Conservation (phyloP, 2,329 filamentous ascomycete genomes). For the Talaromyces funiculosus region DNA sequence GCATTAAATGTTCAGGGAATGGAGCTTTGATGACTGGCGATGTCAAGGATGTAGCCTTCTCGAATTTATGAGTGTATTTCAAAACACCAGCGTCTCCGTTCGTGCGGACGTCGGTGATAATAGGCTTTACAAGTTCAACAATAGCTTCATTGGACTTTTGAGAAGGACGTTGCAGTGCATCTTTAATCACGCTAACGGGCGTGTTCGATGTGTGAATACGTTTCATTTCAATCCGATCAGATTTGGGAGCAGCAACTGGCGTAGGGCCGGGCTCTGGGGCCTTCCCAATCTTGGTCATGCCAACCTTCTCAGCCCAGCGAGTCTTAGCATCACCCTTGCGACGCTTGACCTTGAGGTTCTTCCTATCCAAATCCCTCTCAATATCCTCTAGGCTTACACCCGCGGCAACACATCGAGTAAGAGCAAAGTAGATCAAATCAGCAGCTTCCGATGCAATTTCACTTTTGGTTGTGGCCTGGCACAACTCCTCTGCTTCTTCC, state of each 20-base stretch:
- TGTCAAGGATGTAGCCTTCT: conserved; percentile 85
- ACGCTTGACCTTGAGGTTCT: conserved; percentile 91
- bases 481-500: conserved; percentile 95
- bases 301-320: conserved; percentile 80
- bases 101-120: conserved; percentile 78
- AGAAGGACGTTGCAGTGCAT: conserved; percentile 78
- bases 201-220: conserved; percentile 65
- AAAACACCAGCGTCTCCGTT: conserved; percentile 84
- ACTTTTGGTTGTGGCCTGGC: conserved; percentile 72
- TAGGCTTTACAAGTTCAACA: conserved; percentile 82
- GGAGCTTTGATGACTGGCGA: conserved; percentile 86
- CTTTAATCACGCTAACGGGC: conserved; percentile 59
- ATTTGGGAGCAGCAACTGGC: conserved; percentile 43
- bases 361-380: conserved; percentile 85
- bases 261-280: conserved; percentile 25
- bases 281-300: conserved; percentile 44
- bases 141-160: conserved; percentile 94
- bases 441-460: conserved; percentile 92
- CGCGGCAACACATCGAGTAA: conserved; percentile 80
- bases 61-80: conserved; percentile 95
- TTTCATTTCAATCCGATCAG: conserved; percentile 72
- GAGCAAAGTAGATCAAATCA: conserved; percentile 90
- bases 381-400: conserved; percentile 85
- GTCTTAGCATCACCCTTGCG: conserved; percentile 91
- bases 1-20: conserved; percentile 80